A percentile compares a stretch with the other conserved stretches of the same genome.
phyloP scores from a whole-genome alignment of 2,329 filamentous ascomycete species.

The Cladosporium sphaerospermum region DNA sequence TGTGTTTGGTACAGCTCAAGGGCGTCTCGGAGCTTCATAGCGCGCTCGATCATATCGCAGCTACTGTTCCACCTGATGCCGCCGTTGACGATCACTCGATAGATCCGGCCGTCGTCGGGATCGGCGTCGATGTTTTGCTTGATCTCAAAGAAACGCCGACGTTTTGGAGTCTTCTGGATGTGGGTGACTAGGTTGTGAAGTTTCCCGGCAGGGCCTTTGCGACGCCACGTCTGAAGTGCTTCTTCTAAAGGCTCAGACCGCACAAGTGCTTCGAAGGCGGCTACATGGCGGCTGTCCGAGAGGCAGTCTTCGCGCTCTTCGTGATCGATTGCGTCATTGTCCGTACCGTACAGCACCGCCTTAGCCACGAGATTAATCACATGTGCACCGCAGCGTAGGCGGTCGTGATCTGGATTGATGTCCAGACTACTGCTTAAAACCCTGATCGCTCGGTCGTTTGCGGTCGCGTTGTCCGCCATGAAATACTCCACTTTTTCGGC shows the following conservation, averaged over 20 bases:
- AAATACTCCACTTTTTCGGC: constrained; percentile 14
- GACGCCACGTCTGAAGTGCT: neutral
- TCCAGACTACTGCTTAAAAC: constrained; percentile 3
- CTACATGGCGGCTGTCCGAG: neutral
- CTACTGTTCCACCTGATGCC: neutral
- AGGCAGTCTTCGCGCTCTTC: constrained; percentile 1
- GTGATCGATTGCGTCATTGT: constrained; percentile 11
- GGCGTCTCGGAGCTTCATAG: too few species aligned
- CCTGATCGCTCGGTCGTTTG: constrained; percentile 12
- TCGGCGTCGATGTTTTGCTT: neutral
- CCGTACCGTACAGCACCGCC: constrained; percentile 10
- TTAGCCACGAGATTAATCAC: constrained; percentile 16
- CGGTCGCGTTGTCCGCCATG: constrained; percentile 16
- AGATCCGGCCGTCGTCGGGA: neutral
- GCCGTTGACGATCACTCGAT: neutral
- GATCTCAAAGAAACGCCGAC: neutral
- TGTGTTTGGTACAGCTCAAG: too few species aligned
- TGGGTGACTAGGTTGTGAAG: neutral
- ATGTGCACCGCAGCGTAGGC: constrained; percentile 13
- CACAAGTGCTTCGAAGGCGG: neutral
- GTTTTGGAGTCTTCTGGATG: neutral
- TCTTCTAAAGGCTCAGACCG: neutral
- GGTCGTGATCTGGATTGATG: neutral
- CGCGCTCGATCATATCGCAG: too few species aligned
- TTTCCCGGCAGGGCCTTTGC: neutral